Base-by-base conservation (phyloP, 805 yeast species). In the Metschnikowia anglica region DNA sequence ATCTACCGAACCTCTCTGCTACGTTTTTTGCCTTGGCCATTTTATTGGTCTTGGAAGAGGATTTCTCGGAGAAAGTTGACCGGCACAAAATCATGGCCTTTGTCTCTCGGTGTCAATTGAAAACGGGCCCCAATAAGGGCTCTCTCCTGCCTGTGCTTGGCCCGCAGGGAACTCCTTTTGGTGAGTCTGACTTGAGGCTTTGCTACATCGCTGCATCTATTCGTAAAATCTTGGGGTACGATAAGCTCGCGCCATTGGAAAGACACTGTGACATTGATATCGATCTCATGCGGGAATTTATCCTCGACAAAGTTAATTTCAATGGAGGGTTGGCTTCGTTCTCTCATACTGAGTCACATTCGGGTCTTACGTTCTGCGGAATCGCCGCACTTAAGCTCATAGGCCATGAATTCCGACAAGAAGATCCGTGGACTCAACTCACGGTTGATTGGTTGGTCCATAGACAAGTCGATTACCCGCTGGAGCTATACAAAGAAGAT, bases 311-410 rank as follows among this genome's bases (percentile, higher is more conserved):
- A 30, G 44, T 63, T 20, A 60, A 56, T 41, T 73, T 62, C 51
- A 80, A 76, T 54, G 97, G 97, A 1, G 97, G 96, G 0, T 62
- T 87, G 34, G 85, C 90, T 4, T 74, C 76, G 18, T 34, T 47
- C 6, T 61, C 66, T 3, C 56, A 58, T 28, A 63, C 70, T 11
- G 99, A 91, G 60, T 71, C 89, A 2, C 97, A 91, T 63, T 81
- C 88, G 6, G 99, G 98, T 0, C 72, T 85, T 46, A 85, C 96
- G 0, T 91, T 80, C 56, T 90, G 97, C 64, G 96, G 86, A 0
- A 53, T 90, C 18, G 84, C 85, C 0, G 61, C 85, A 1, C 67
- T 88, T 43, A 55, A 60, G 25, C 51, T 86, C 31, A 44, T 67
- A 17, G 60, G 55, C 13, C 58, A 52, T 40, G 56, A 61, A 28